phyloP scores from a whole-genome alignment of 148 eudicot species.

The Silene uniflora region DNA sequence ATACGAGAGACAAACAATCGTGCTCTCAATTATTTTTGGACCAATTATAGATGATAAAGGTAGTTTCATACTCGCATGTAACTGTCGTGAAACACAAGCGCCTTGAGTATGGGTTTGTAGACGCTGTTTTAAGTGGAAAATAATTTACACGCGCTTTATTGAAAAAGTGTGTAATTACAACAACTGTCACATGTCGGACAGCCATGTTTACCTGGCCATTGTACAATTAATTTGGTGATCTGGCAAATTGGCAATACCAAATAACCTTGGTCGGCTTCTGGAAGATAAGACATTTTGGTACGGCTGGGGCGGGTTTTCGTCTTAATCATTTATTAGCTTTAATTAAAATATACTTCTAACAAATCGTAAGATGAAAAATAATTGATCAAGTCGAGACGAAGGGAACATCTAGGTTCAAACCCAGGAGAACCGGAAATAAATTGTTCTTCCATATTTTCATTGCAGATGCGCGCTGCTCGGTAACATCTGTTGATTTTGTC shows the following conservation, averaged over 20 bases:
- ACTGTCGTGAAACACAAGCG: background rate
- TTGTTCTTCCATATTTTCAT: background rate
- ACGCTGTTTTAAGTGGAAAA: background rate
- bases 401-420: too few species aligned
- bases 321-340: too few species aligned
- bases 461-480: background rate
- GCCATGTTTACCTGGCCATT: slow-evolving; percentile 20
- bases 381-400: too few species aligned
- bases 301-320: too few species aligned
- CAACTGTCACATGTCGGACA: slow-evolving; percentile 28
- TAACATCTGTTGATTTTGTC: background rate
- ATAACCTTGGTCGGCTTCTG: too few species aligned
- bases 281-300: too few species aligned
- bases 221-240: too few species aligned
- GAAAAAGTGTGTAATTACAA: slow-evolving; percentile 6
- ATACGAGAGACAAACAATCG: slow-evolving; percentile 17
- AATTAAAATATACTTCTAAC: too few species aligned
- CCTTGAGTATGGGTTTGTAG: background rate
- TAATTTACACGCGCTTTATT: background rate
- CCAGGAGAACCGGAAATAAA: too few species aligned
- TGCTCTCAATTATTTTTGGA: slow-evolving; percentile 13
- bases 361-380: too few species aligned
- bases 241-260: too few species aligned
- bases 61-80: background rate
- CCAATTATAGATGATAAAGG: background rate